phyloP scores from a whole-genome alignment of 352 stramenopile species.

The Hyaloperonospora brassicae region DNA sequence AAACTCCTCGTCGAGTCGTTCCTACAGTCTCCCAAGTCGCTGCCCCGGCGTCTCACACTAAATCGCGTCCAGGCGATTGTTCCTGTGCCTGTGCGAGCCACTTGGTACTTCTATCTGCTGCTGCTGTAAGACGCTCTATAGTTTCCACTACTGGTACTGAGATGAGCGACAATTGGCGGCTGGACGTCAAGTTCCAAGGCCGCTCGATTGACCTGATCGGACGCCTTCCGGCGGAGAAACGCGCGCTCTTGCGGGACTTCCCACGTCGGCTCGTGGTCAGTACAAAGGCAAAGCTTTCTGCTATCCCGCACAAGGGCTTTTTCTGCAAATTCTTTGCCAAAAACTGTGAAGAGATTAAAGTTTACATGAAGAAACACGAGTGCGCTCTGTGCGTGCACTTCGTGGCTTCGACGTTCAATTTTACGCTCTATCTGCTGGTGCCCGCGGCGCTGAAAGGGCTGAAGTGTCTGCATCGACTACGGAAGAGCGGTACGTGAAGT shows the following conservation, averaged over 20 bases:
- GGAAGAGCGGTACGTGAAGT: slow-evolving; percentile 54
- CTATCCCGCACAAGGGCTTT: slow-evolving; percentile 79
- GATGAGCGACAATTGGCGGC: slow-evolving; percentile 73
- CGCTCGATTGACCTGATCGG: slow-evolving; percentile 61
- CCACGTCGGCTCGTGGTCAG: slow-evolving; percentile 62
- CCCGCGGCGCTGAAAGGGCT: slow-evolving; percentile 54
- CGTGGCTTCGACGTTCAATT: slow-evolving; percentile 72
- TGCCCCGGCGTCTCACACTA: too few species aligned
- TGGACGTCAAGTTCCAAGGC: slow-evolving; percentile 83
- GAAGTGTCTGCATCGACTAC: slow-evolving; percentile 72
- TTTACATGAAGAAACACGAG: slow-evolving; percentile 85
- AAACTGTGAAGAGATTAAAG: slow-evolving; percentile 76
- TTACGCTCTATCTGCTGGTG: slow-evolving; percentile 77
- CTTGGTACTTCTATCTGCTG: background rate
- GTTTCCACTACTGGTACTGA: background rate
- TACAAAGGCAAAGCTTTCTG: slow-evolving; percentile 69
- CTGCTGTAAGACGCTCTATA: background rate
- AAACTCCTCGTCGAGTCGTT: slow-evolving; percentile 6
- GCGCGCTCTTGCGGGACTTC: slow-evolving; percentile 66
- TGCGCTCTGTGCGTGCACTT: slow-evolving; percentile 81
- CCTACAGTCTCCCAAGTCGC: background rate
- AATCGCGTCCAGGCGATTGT: background rate
- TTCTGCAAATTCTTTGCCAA: slow-evolving; percentile 88
- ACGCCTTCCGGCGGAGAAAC: slow-evolving; percentile 73
- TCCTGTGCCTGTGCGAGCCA: slow-evolving; percentile 1